Base-by-base conservation (phyloP, 2,329 filamentous ascomycete genomes). In the Lomentospora prolificans region DNA sequence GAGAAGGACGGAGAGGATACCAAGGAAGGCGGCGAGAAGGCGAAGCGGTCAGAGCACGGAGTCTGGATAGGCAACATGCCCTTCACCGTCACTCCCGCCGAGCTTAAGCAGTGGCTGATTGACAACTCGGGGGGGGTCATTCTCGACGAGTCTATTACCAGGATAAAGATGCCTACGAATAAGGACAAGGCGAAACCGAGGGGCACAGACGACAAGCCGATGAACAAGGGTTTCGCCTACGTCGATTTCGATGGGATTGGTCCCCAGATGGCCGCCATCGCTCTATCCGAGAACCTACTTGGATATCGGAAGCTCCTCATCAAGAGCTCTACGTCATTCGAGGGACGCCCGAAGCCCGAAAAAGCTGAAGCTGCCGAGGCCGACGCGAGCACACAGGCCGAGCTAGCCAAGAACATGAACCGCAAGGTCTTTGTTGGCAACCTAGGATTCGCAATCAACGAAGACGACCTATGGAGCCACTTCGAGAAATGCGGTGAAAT, bases 51-150 rank as follows among this genome's bases (percentile, higher is more conserved):
- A 8, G 84, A 88, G 17, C 84, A 90, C 69, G 89, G 90, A 59
- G 82, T 99, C 61, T 99, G 94, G 94, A 89, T 99, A 63, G 94
- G 95, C 64, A 99, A 99, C 70, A 73, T 99, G 60, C 82, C 87
- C n/a, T 99, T 92, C 76, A 82, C 81, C 50, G 76, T 86, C 41
- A 94, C 87, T 48, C 84, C 86, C 58, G 75, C 81, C 10, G 84
- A 90, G 59, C 74, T 99, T 51, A 84, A 86, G 64, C 80, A 79
- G 58, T 97, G 95, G 79, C 74, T 99, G n/a, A 79, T 86, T 31
- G 80, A 84, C 36, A 82, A 84, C 66, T 84, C 84, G 5, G 84
- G 84, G 51, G 85, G 82, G 58, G 73, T 77, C 56, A 82, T 90
- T 59, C 73, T 79, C 28, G 78, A 83, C 56, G 80, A 83, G 51